These are phyloP conservation scores for Penstemon barbatus DNA, from an alignment of 257 asterid species.

Conservation along the genomic window DNA sequence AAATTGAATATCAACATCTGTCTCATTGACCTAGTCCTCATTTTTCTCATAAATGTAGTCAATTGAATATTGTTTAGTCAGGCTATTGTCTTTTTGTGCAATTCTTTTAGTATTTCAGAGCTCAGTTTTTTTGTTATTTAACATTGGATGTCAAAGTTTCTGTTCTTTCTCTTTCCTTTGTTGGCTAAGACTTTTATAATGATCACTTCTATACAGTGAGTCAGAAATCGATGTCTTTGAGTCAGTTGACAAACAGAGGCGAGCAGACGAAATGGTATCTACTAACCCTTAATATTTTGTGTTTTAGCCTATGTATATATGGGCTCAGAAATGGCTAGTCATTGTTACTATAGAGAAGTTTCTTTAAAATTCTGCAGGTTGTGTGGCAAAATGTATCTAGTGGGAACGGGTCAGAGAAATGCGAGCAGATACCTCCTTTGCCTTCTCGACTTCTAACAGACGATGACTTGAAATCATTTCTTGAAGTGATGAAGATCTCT, in stretches of 20 bases:
- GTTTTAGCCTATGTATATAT: constrained; percentile 17
- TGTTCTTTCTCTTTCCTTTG: neutral
- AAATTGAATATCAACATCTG: neutral
- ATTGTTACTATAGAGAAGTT: constrained; percentile 20
- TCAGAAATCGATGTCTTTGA: constrained; percentile 95
- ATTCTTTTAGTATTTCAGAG: neutral
- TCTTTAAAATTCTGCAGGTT: constrained; percentile 46
- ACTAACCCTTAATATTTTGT: constrained; percentile 24
- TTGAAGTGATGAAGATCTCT: constrained; percentile 82
- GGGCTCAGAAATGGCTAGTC: constrained; percentile 13
- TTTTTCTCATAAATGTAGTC: neutral
- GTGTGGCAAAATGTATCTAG: constrained; percentile 63
- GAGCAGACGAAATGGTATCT: constrained; percentile 77
- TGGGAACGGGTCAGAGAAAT: constrained; percentile 46
- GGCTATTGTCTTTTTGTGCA: constrained; percentile 20
- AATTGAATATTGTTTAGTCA: constrained; percentile 8
- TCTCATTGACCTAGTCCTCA: neutral
- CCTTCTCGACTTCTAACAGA: constrained; percentile 86
- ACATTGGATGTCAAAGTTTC: constrained; percentile 12
- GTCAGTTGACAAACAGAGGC: constrained; percentile 79
- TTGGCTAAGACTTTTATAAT: constrained; percentile 25
- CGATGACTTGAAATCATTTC: constrained; percentile 78
- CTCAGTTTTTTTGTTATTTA: neutral
- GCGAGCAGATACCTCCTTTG: constrained; percentile 61
- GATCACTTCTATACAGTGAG: constrained; percentile 53